A percentile compares a stretch with the other conserved stretches of the same genome.
Conservation (phyloP, 805 yeast species). For the Candida oleophila region DNA sequence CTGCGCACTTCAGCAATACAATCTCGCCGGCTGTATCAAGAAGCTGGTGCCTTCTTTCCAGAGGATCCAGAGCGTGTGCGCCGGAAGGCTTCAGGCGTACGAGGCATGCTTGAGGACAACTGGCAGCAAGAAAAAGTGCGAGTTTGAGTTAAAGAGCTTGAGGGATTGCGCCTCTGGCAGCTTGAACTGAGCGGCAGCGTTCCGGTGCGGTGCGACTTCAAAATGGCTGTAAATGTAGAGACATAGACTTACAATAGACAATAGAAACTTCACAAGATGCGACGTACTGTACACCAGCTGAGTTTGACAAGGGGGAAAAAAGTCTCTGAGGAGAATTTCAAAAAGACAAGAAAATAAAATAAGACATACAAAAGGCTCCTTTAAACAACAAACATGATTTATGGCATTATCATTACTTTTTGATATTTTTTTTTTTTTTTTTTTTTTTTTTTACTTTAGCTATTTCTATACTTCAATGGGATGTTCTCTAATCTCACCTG, state of each 20-base stretch:
- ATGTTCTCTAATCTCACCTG: conserved; percentile 30
- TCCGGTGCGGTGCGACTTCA: too few species aligned
- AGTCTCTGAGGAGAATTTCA: too few species aligned
- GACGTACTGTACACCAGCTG: too few species aligned
- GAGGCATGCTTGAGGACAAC: conserved; percentile 61
- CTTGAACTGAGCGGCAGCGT: conserved; percentile 9
- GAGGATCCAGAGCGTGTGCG: conserved; percentile 63
- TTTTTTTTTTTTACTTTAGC: background rate
- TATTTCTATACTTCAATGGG: conserved; percentile 27
- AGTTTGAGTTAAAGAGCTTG: conserved; percentile 50
- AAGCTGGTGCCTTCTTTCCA: conserved; percentile 68
- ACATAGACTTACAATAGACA: background rate
- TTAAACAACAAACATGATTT: too few species aligned
- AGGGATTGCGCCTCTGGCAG: conserved; percentile 60
- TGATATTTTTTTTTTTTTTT: background rate
- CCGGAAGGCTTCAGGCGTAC: conserved; percentile 55
- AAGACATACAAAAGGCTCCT: too few species aligned
- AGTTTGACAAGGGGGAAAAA: too few species aligned
- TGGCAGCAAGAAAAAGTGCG: conserved; percentile 50
- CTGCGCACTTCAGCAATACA: conserved; percentile 57
- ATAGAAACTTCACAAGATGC: too few species aligned
- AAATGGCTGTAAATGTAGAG: too few species aligned
- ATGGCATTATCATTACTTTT: background rate
- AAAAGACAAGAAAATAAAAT: too few species aligned
- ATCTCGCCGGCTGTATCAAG: conserved; percentile 62